A percentile compares a stretch with the other conserved stretches of the same genome.
Evolutionary conservation across 148 eudicot genomes (phyloP).

Genomic region (Cornus kousa): DNA sequence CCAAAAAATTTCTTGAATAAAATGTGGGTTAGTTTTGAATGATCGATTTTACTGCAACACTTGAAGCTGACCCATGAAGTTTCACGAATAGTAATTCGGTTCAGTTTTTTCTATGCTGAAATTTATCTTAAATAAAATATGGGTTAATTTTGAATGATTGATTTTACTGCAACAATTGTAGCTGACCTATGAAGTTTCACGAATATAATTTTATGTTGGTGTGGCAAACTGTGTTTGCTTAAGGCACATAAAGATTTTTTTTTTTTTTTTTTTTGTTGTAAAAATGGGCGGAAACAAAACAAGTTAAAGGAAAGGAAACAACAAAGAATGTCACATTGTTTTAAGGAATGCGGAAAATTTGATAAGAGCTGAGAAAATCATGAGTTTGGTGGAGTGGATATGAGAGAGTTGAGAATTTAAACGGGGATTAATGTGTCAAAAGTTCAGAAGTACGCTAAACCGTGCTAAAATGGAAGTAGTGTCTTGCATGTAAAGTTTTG

Average conservation of each 20-base stretch:
- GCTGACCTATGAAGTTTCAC: too few species aligned
- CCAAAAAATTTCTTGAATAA: too few species aligned
- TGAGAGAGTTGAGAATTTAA: background rate
- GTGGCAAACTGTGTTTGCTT: background rate
- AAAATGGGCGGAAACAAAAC: too few species aligned
- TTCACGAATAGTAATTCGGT: too few species aligned
- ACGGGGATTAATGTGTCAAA: too few species aligned
- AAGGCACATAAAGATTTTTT: too few species aligned
- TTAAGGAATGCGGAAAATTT: background rate
- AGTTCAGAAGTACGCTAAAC: background rate
- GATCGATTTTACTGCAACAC: background rate
- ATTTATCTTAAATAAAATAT: background rate
- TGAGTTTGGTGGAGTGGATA: background rate
- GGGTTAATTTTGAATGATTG: background rate
- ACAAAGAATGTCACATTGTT: too few species aligned
- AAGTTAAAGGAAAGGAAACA: too few species aligned
- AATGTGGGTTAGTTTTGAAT: too few species aligned
- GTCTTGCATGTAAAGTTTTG: background rate
- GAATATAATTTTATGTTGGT: too few species aligned
- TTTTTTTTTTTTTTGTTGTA: too few species aligned
- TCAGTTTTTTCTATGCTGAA: background rate
- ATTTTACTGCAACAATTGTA: background rate
- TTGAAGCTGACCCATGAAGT: background rate
- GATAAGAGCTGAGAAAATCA: background rate
- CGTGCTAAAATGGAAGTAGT: background rate